Base-by-base conservation (phyloP, 2,329 filamentous ascomycete species). In the Cladosporium sp. region DNA sequence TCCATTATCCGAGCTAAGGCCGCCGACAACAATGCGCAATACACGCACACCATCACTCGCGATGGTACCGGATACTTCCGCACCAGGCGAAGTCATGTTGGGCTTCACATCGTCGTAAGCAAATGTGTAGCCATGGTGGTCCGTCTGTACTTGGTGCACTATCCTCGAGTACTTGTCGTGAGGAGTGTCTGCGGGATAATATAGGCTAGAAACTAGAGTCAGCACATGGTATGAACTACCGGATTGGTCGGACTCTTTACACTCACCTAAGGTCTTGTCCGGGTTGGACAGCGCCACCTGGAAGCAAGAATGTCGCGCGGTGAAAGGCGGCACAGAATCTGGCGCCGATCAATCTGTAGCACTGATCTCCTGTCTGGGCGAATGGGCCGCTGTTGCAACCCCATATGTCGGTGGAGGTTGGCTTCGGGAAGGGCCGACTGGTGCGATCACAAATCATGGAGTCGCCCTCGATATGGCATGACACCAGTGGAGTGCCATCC, bases 281-380 rank as follows among this genome's bases (percentile, higher is more conserved):
- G 1, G 81, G 81, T 65, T 81, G 77, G 3, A 74, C 60, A 61
- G 78, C 66, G 34, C 80, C 81, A 1, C 77, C 79, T 3, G 66
- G 64, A 7, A 71, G 68, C 53, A 89, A 71, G 58, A 94, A 74
- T 5, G 88, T 93, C 12, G 82, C 84, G 19, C 90, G 81, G 72
- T 93, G 90, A 65, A 93, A 83, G 0, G 88, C 89, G 1, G 90
- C 90, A 1, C 87, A 83, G 10, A 95, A 75, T n/a, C 90, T 80
- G 0, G 90, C 87, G 1, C 85, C 85, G 48, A 92, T 80, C 35
- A 86, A 85, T 58, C 74, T 71, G 53, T 78, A 73, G 28, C 68
- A 69, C 1, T 77, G 70, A 3, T 63, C 67, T 47, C 73, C 73
- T n/a, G 72, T 67, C 4, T 64, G 62, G 57, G 78, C 60, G 53